phyloP scores from a whole-genome alignment of 2,329 filamentous ascomycete species.

The Harringtonia lauricola region DNA sequence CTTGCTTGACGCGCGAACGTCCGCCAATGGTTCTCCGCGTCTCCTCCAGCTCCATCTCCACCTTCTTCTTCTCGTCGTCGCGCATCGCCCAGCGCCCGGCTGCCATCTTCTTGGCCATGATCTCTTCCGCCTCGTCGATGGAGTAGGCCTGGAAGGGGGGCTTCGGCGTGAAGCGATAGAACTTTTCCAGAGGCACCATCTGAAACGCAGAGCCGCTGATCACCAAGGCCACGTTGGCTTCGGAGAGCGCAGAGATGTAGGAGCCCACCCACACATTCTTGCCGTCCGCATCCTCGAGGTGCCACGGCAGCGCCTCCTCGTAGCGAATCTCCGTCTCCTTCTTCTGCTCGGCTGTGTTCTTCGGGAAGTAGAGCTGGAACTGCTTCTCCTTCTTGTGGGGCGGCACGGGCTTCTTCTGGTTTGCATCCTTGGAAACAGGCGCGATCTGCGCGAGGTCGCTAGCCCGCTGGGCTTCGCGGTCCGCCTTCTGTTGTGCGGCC shows the following conservation, averaged over 20 bases:
- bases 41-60: constrained; percentile 50
- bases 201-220: constrained; percentile 61
- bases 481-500: constrained; percentile 60
- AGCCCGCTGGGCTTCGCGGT: constrained; percentile 76
- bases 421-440: constrained; percentile 55
- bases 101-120: constrained; percentile 68
- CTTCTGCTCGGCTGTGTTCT: constrained; percentile 68
- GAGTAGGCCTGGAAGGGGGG: constrained; percentile 68
- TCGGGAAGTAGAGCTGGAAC: constrained; percentile 74
- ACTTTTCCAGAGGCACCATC: constrained; percentile 89
- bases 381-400: constrained; percentile 63
- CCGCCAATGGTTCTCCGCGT: constrained; percentile 40
- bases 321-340: constrained; percentile 67
- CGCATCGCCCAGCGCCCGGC: constrained; percentile 73
- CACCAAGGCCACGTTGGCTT: constrained; percentile 70
- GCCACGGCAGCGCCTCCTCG: constrained; percentile 93
- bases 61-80: constrained; percentile 47
- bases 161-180: constrained; percentile 79
- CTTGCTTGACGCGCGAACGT: constrained; percentile 52
- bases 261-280: constrained; percentile 90
- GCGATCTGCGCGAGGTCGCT: constrained; percentile 89
- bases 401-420: constrained; percentile 27
- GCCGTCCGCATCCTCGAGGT: constrained; percentile 90
- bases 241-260: constrained; percentile 81
- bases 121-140: constrained; percentile 75